Base-by-base conservation (phyloP, 129 eudicot species). In the Arctium lappa region DNA sequence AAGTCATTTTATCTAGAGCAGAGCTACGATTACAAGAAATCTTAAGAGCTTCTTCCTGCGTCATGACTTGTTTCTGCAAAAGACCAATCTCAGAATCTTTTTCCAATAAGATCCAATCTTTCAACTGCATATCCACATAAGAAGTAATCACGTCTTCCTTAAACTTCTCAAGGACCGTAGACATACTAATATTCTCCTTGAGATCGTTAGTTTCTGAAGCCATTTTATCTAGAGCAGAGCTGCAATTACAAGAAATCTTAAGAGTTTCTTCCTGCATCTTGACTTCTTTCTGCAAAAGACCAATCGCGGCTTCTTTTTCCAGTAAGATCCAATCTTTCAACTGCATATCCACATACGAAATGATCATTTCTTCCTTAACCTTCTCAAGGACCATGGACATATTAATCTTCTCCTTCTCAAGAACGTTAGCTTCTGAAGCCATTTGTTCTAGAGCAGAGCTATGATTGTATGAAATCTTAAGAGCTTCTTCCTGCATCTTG, bases 41-140 rank as follows among this genome's bases (percentile, higher is more conserved):
- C 69, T 73, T 84, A 46, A 88, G 87, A 83, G 81, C 83, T 39
- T 78, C 34, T 84, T 34, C 38, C 38, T 72, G 77, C 83, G 46
- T 50, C 56, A 53, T 16, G 8, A 53, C 42, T 53, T 80, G 10
- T 72, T 62, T 62, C 37, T 81, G 79, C 74, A 81, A 39, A 38
- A 37, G 39, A 56, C n/a, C 31, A 37, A 80, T 29, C 31, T 80
- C 83, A 1, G 76, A 70, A 48, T 70, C 77, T 44, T 46, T 71
- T 80, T 70, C 83, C 8, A 8, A 7, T 10, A 72, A 80, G 68
- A 80, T 44, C 68, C 69, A 44, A 42, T 80, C 69, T 80, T 80
- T 80, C 33, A 44, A 46, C 5, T 80, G 69, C 77, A 80, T 46
- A 44, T 80, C 77, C 46, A 80, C 76, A 33, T 15, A 33, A 18